These are phyloP conservation scores for Deuterostichococcus epilithicus DNA, from an alignment of 139 green algal species.

Conservation along the genomic window DNA sequence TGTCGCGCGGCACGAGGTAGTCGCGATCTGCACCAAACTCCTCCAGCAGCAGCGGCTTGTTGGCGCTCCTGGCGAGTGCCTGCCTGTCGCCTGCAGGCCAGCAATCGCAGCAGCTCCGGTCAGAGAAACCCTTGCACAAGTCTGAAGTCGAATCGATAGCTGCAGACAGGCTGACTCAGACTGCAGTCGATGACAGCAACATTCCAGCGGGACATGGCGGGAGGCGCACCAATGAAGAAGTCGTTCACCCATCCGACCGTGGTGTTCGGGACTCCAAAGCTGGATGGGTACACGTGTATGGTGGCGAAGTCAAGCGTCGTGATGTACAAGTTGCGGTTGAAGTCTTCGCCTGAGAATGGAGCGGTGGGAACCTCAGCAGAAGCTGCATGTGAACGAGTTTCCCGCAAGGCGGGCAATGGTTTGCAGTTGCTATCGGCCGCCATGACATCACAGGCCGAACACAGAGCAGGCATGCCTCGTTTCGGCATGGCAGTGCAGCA, in stretches of 20 bases:
- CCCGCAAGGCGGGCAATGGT: too few species aligned
- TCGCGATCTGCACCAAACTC: conserved; percentile 24
- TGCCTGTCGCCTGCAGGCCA: neutral
- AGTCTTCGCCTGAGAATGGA: neutral
- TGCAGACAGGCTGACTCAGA: neutral
- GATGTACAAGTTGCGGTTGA: conserved; percentile 3
- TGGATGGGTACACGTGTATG: conserved; percentile 6
- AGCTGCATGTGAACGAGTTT: too few species aligned
- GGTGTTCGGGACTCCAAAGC: neutral
- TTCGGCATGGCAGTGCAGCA: too few species aligned
- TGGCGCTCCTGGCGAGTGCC: conserved; percentile 16
- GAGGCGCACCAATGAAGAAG: neutral
- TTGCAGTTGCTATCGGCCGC: too few species aligned
- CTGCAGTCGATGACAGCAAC: neutral
- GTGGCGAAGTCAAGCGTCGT: conserved; percentile 21
- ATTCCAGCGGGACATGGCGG: too few species aligned
- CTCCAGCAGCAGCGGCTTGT: conserved; percentile 40
- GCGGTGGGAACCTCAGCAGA: neutral
- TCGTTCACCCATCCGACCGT: neutral
- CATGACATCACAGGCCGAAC: too few species aligned
- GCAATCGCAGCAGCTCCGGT: neutral
- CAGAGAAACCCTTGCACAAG: neutral
- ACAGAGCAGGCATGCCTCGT: neutral
- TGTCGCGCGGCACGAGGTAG: neutral
- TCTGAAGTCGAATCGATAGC: neutral